These are phyloP conservation scores for Macrophomina pseudophaseolina DNA, from an alignment of 2,329 filamentous ascomycete species.

Conservation along the genomic window DNA sequence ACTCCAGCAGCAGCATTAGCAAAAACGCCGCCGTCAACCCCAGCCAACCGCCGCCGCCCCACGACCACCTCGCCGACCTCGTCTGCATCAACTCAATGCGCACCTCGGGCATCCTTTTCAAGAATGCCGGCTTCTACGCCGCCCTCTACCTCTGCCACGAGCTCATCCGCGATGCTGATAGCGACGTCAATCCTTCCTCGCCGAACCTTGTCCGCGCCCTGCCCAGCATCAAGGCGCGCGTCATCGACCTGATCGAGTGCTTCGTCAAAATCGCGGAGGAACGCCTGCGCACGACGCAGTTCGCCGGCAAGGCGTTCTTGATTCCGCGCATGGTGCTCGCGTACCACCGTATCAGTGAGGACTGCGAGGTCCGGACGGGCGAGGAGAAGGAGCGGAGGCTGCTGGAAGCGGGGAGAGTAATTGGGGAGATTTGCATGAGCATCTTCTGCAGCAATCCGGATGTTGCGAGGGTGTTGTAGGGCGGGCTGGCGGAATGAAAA, in stretches of 20 bases:
- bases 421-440: slow-evolving; percentile 20
- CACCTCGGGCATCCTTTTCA: slow-evolving; percentile 11
- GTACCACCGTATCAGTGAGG: slow-evolving; percentile 15
- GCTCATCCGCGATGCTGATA: background rate
- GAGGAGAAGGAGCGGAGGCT: slow-evolving; percentile 13
- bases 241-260: slow-evolving; percentile 7
- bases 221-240: background rate
- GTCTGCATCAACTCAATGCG: slow-evolving; percentile 3
- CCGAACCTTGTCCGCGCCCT: slow-evolving; percentile 10
- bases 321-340: slow-evolving; percentile 24
- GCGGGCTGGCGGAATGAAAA: background rate
- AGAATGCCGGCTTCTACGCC: slow-evolving; percentile 16
- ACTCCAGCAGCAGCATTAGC: background rate
- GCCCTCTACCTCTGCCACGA: slow-evolving; percentile 24
- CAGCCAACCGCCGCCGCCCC: background rate
- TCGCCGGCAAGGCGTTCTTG: slow-evolving; percentile 21
- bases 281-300: slow-evolving; percentile 18
- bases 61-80: background rate
- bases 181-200: background rate
- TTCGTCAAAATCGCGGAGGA: slow-evolving; percentile 23
- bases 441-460: slow-evolving; percentile 20
- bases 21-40: background rate
- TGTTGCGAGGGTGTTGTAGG: slow-evolving; percentile 10
- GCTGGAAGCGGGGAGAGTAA: slow-evolving; percentile 6
- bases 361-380: background rate